These are phyloP conservation scores for Syzygium syzygioides DNA, from an alignment of 441 rosid genomes.

Conservation along the genomic window DNA sequence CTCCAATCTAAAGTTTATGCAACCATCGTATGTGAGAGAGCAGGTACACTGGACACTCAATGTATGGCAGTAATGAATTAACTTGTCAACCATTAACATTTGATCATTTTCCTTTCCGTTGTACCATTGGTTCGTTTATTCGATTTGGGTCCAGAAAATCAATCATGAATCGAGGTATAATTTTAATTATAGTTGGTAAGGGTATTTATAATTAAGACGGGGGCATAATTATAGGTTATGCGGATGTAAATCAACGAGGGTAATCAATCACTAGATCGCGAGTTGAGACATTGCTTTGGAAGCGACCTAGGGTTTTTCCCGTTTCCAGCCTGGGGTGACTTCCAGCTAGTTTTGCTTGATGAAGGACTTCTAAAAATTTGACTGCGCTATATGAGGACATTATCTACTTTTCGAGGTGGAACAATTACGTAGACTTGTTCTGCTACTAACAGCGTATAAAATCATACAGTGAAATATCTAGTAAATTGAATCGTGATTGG, in stretches of 20 bases:
- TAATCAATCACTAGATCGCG: not conserved
- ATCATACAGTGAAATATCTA: not conserved
- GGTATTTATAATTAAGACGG: not conserved
- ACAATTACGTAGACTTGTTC: not conserved
- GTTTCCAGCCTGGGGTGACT: not conserved
- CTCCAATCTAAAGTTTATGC: no score
- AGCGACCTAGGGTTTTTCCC: not conserved
- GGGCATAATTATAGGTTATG: not conserved
- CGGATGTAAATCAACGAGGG: not conserved
- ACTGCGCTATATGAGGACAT: not conserved
- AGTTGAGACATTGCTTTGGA: not conserved
- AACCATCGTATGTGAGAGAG: no score
- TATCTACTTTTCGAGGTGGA: not conserved
- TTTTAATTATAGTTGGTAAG: not conserved
- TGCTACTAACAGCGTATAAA: not conserved
- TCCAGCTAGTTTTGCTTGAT: not conserved
- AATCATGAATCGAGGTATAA: not conserved
- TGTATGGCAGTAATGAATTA: no score
- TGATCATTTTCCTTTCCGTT: no score
- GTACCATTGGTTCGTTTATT: not conserved
- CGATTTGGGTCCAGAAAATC: not conserved
- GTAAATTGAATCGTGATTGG: not conserved
- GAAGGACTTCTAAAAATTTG: not conserved
- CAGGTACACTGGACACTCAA: no score
- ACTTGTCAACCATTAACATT: no score